These are phyloP conservation scores for Aspergillus ochraceoroseus DNA, from an alignment of 2,329 filamentous ascomycete species.

Conservation along the genomic window DNA sequence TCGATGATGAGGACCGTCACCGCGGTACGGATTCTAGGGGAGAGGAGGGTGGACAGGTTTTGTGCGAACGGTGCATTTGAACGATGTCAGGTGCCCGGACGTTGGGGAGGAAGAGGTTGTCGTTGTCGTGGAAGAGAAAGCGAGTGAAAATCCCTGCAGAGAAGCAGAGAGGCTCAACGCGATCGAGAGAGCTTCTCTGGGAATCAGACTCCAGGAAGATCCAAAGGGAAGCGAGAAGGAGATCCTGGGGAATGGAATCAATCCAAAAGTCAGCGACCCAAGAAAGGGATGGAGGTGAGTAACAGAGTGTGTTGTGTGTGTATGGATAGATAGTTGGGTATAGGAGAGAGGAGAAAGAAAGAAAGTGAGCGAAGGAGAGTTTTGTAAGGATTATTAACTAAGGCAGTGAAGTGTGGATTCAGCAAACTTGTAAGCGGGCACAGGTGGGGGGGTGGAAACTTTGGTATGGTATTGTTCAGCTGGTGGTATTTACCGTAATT, in stretches of 20 bases:
- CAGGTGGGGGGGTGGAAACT: neutral
- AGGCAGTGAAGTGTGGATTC: neutral
- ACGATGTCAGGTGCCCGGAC: conserved; percentile 32
- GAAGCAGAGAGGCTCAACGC: conserved; percentile 10
- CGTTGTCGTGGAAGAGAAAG: conserved; percentile 11
- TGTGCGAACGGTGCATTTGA: conserved; percentile 45
- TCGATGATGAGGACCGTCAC: conserved; percentile 39
- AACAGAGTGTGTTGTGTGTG: neutral
- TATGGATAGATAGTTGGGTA: neutral
- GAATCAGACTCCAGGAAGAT: conserved; percentile 10
- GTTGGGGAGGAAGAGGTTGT: conserved; percentile 17
- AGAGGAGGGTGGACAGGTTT: conserved; percentile 37
- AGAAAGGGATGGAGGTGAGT: neutral
- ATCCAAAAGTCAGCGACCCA: conserved; percentile 5
- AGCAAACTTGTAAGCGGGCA: conserved; percentile 2
- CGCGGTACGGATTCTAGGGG: conserved; percentile 42
- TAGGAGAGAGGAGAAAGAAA: conserved; percentile 2
- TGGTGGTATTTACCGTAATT: conserved; percentile 10
- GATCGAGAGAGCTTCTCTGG: conserved; percentile 8
- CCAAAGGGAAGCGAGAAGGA: conserved; percentile 1
- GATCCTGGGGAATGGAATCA: conserved; percentile 1
- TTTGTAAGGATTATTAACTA: conserved; percentile 17
- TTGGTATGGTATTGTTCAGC: conserved; percentile 6
- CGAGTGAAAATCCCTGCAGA: conserved; percentile 7
- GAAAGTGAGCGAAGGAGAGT: conserved; percentile 3